Evolutionary conservation across 2,329 filamentous ascomycete genomes (phyloP).

Genomic region (Paraphaeosphaeria sporulosa): DNA sequence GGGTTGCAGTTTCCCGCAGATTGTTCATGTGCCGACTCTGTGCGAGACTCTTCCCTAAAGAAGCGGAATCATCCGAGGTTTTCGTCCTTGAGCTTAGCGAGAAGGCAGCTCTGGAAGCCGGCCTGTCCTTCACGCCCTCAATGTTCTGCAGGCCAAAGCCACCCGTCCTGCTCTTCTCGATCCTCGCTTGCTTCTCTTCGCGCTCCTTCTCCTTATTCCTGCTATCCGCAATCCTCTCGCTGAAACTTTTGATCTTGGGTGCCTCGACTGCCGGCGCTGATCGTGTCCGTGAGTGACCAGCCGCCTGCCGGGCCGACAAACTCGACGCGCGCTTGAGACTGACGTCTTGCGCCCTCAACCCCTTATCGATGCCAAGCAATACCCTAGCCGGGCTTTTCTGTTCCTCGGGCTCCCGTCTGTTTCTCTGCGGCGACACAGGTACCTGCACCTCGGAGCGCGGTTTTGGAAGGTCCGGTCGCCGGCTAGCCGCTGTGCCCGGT

Average conservation of each 20-base stretch:
- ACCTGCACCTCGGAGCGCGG: conserved; percentile 67
- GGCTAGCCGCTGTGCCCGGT: conserved; percentile 33
- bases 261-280: conserved; percentile 44
- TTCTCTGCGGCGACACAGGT: conserved; percentile 73
- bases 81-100: conserved; percentile 34
- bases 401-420: conserved; percentile 55
- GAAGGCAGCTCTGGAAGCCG: conserved; percentile 37
- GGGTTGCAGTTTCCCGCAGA: conserved; percentile 23
- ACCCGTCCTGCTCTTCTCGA: conserved; percentile 52
- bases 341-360: conserved; percentile 78
- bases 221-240: conserved; percentile 80
- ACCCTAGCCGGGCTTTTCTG: conserved; percentile 81
- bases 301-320: conserved; percentile 19
- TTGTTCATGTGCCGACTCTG: conserved; percentile 29
- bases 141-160: conserved; percentile 49
- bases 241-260: conserved; percentile 70
- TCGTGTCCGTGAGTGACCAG: conserved; percentile 47
- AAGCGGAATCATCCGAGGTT: conserved; percentile 27
- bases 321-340: conserved; percentile 77
- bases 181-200: conserved; percentile 54
- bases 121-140: conserved; percentile 33
- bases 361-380: conserved; percentile 88
- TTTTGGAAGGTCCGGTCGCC: conserved; percentile 33
- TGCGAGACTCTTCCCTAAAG: conserved; percentile 21
- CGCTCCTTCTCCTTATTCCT: conserved; percentile 54